Conservation (phyloP, 352 stramenopile genomes). For the Globisporangium iwayamae region DNA sequence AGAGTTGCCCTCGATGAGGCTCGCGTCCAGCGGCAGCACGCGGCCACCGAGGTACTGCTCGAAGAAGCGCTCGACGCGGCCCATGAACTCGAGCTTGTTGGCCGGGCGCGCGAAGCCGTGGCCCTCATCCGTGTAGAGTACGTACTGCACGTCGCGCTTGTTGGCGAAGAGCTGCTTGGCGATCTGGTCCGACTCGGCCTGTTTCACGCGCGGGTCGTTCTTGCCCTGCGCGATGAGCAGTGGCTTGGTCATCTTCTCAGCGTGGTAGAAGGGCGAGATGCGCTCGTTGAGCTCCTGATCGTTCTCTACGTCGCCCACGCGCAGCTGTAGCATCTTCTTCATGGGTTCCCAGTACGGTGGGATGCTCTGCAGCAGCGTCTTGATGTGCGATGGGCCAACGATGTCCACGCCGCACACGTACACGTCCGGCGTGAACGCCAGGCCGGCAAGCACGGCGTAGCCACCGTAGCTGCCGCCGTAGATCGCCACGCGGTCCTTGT, state of each 20-base stretch:
- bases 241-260: slow-evolving; percentile 69
- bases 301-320: slow-evolving; percentile 36
- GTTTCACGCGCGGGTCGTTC: slow-evolving; percentile 78
- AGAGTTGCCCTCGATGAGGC: slow-evolving; percentile 25
- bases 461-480: slow-evolving; percentile 73
- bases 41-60: slow-evolving; percentile 33
- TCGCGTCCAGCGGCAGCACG: slow-evolving; percentile 17
- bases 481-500: slow-evolving; percentile 39
- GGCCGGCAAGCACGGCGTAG: slow-evolving; percentile 60
- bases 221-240: slow-evolving; percentile 78
- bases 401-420: slow-evolving; percentile 78
- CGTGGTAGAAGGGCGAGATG: slow-evolving; percentile 71
- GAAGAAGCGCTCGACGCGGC: slow-evolving; percentile 34
- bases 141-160: slow-evolving; percentile 73
- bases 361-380: slow-evolving; percentile 41
- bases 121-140: slow-evolving; percentile 79
- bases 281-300: slow-evolving; percentile 32
- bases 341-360: slow-evolving; percentile 40
- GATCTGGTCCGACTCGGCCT: slow-evolving; percentile 70
- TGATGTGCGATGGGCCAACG: slow-evolving; percentile 46
- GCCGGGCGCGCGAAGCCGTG: slow-evolving; percentile 64
- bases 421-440: slow-evolving; percentile 80
- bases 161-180: slow-evolving; percentile 61
- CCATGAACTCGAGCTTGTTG: slow-evolving; percentile 71
- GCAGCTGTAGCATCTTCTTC: slow-evolving; percentile 36